Base-by-base conservation (phyloP, 768 basidiomycete genomes). In the Leccinum imitatum region DNA sequence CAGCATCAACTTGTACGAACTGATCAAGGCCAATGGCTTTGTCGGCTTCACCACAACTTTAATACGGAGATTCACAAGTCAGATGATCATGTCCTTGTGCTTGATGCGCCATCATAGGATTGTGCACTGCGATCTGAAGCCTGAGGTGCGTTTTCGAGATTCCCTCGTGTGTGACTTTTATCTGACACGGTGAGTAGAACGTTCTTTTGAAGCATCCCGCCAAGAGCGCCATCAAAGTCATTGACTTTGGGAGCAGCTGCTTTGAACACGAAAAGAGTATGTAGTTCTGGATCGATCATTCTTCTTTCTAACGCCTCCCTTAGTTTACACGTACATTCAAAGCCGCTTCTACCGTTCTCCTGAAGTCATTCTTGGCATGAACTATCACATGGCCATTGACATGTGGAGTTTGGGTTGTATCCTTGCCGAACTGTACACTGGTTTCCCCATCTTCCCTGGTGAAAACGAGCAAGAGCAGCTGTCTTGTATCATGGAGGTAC, bases 351-450 rank as follows among this genome's bases (percentile, higher is more conserved):
- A 99, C 77, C 93, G 97, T n/a, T 97, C 95, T 19, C 97, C 97
- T 3, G 97, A 99, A 76, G 96, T 99, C 66, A 99, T 99, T 58
- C 84, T 99, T 41, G 97, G 97, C 56, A 93, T 96, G 90, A 97
- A 95, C 73, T 99, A 99, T 73, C 93, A 96, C 71, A 98, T 97
- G 94, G 95, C 92, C 35, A 96, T 95, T 63, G 94, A 98, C 72
- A 99, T 99, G 95, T 99, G 97, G 97, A 96, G 94, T 79, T 75
- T 99, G 65, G 97, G 97, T 39, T 99, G 97, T 69, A 99, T 99
- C 63, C 79, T 99, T 56, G 97, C 97, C 15, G 97, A 99, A 74
- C 78, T 99, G 47, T 96, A 91, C 74, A 98, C 96, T 11, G 97
- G 97, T 1, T 97, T 93, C 74, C 97, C 97, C 1, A 95, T 99